Evolutionary conservation across 306 rosid species (phyloP), one percentile per base, ranked within the genome.

Genomic region (Prinsepia uniflora): DNA sequence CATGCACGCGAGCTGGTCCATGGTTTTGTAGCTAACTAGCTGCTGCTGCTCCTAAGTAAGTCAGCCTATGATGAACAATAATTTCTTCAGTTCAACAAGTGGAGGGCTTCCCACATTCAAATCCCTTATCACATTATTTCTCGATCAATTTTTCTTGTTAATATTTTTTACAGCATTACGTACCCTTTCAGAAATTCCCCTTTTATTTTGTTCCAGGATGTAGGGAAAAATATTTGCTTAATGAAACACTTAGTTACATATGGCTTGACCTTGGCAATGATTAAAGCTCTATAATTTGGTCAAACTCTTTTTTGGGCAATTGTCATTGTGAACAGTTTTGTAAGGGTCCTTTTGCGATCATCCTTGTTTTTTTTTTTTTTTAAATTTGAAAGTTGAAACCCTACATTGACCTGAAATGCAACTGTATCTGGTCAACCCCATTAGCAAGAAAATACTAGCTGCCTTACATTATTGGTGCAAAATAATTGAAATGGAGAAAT

Each of bases 381-480:
- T n/a, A n/a, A n/a, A 55, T 30, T 30, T 30, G 36, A 30, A 30
- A 30, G 36, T 30, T 30, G 40, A 69, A 79, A 73, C 63, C 63
- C 65, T 36, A 70, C 85, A 82, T 83, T 85, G 92, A 89, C 90
- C 74, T 76, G 76, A 72, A 72, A 62, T 76, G 41, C 80, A 73
- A 72, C 70, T 75, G 47, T 61, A 58, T 49, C 63, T 47, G 24
- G 92, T 89, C 88, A 81, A 89, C 86, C 81, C 72, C 81, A 75
- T 70, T 73, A 22, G 68, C 63, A 71, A 68, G 75, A 57, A 13
- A 49, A 17, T 49, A n/a, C 19, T 15, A 1, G 42, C 50, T 73
- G 81, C 76, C 78, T 68, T 47, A 20, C 47, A 65, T 74, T 76
- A 20, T 58, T 63, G 53, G 46, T 78, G 84, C 82, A 82, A 59